A percentile compares a stretch with the other conserved stretches of the same genome.
These are phyloP conservation scores for Lithohypha guttulata DNA, from an alignment of 2,329 filamentous ascomycete genomes.

Conservation along the genomic window DNA sequence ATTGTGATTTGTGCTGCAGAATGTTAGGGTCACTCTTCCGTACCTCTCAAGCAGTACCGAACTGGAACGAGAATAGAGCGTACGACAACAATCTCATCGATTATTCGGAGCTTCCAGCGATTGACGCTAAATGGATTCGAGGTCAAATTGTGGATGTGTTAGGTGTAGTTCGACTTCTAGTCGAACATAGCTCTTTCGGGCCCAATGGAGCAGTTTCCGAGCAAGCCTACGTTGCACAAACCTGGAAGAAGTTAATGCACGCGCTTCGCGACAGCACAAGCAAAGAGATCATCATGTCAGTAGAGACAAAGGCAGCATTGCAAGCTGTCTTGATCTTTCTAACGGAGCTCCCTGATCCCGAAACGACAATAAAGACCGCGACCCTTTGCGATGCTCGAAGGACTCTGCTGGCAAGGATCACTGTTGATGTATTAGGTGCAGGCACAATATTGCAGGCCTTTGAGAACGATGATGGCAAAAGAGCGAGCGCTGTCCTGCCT, in stretches of 20 bases:
- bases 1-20: constrained; percentile 50
- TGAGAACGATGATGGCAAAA: too few species aligned
- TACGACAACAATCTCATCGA: constrained; percentile 48
- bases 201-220: constrained; percentile 24
- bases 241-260: constrained; percentile 52
- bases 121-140: constrained; percentile 82
- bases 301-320: constrained; percentile 71
- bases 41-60: constrained; percentile 30
- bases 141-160: constrained; percentile 59
- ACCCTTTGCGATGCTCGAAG: background rate
- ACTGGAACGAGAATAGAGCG: constrained; percentile 68
- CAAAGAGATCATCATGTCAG: constrained; percentile 83
- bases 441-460: background rate
- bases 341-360: constrained; percentile 22
- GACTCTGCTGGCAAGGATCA: constrained; percentile 3
- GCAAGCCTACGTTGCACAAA: constrained; percentile 43
- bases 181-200: constrained; percentile 41
- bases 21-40: constrained; percentile 62
- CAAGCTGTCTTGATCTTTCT: constrained; percentile 60
- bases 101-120: constrained; percentile 65
- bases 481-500: too few species aligned
- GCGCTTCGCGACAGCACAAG: constrained; percentile 51
- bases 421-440: constrained; percentile 5
- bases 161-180: constrained; percentile 44
- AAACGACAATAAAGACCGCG: background rate